Evolutionary conservation across 2,329 filamentous ascomycete species (phyloP), one percentile per base, ranked within the genome.

Genomic region (Trichophaea hybrida): DNA sequence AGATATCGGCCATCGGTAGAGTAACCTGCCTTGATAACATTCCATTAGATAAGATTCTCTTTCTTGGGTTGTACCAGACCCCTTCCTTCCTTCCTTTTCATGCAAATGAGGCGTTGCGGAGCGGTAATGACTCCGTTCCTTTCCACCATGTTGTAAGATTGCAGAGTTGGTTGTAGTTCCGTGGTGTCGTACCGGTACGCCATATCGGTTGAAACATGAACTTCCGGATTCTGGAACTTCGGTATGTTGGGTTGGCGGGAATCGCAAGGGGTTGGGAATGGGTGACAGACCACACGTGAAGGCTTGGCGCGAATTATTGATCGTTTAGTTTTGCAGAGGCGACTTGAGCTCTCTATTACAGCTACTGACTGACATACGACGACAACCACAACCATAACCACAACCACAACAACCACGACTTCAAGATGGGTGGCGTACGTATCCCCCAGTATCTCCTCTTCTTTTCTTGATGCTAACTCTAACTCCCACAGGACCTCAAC

Each of bases 401-500:
- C 38, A 43, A 43, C 38, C 38, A 10, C 10, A 10, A 10, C n/a
- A 43, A 43, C 38, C n/a, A 10, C 38, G 38, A 43, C 38, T 43
- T 15, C 38, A 43, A 43, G n/a, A 43, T 43, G 38, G 38, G 38
- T 12, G 38, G 38, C 38, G 38, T 43, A 43, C 1, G 38, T 43
- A 10, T 12, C 38, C 10, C 38, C 38, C 38, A 15, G 1, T 43
- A 1, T 15, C 38, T 12, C 4, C 10, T 15, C 38, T 10, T 43
- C 38, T 15, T 15, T 7, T n/a, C 7, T n/a, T 7, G 7, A n/a
- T 43, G 4, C 38, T 43, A 43, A 43, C 38, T 12, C 38, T 43
- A 10, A 1, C 38, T 43, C 10, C 38, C 38, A 1, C n/a, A 66
- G 65, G 90, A 97, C 78, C 81, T 98, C 70, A 96, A 97, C 71